Evolutionary conservation across 768 basidiomycete genomes (phyloP).

Genomic region (Leccinum obscurum): DNA sequence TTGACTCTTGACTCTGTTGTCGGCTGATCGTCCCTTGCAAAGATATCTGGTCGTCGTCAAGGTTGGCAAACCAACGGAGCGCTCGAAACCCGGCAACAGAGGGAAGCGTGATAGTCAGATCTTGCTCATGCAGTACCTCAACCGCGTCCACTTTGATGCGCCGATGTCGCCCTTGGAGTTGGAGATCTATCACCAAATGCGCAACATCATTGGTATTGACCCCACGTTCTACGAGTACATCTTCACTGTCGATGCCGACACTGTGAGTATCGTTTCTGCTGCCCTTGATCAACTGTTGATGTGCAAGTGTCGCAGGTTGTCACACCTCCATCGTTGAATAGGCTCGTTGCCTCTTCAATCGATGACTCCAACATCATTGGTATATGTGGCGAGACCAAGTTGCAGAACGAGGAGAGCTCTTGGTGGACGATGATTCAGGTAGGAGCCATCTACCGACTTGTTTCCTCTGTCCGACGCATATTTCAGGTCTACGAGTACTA

Average conservation of each 20-base stretch:
- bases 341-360: slow-evolving; percentile 60
- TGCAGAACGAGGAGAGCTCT: slow-evolving; percentile 66
- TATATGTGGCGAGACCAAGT: slow-evolving; percentile 68
- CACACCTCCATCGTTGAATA: slow-evolving; percentile 64
- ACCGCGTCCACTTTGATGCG: slow-evolving; percentile 66
- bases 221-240: slow-evolving; percentile 77
- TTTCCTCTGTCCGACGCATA: slow-evolving; percentile 2
- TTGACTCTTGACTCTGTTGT: neutral
- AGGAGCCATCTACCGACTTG: slow-evolving; percentile 3
- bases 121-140: slow-evolving; percentile 64
- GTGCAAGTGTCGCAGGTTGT: slow-evolving; percentile 45
- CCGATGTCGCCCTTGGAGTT: slow-evolving; percentile 67
- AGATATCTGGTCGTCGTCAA: slow-evolving; percentile 65
- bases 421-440: slow-evolving; percentile 83
- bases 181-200: slow-evolving; percentile 75
- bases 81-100: slow-evolving; percentile 63
- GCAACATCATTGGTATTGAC: slow-evolving; percentile 71
- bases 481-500: slow-evolving; percentile 66
- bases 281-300: slow-evolving; percentile 14
- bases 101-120: slow-evolving; percentile 73
- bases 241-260: slow-evolving; percentile 72
- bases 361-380: slow-evolving; percentile 65
- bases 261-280: slow-evolving; percentile 36
- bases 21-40: slow-evolving; percentile 4
- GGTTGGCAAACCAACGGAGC: slow-evolving; percentile 67